Evolutionary conservation across 106 monocot genomes (phyloP).

Genomic region (Chionographis japonica): DNA sequence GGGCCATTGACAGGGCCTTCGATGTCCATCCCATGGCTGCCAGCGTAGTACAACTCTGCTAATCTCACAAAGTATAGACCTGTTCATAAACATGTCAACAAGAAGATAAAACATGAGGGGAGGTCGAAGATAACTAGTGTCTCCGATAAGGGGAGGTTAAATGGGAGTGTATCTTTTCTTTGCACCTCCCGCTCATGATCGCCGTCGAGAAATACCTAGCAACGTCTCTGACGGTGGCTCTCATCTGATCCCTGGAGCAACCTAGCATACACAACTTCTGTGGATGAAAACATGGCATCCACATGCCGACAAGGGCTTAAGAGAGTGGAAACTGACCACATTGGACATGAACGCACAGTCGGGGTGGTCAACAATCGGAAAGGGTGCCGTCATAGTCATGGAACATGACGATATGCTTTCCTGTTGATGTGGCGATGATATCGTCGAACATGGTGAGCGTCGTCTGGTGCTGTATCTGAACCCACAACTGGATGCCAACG

Average conservation of each 20-base stretch:
- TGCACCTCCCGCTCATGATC: constrained; percentile 66
- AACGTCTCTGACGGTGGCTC: constrained; percentile 47
- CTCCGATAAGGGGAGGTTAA: no score
- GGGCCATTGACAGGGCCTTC: constrained; percentile 8
- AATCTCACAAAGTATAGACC: constrained; percentile 17
- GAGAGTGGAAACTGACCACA: constrained; percentile 26
- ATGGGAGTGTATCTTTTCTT: constrained; percentile 54
- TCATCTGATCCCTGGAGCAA: constrained; percentile 37
- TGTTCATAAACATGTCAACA: background rate
- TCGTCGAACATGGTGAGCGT: constrained; percentile 66
- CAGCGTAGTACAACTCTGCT: constrained; percentile 22
- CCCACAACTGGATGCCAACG: background rate
- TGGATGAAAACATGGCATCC: background rate
- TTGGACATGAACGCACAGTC: constrained; percentile 74
- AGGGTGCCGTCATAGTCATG: constrained; percentile 84
- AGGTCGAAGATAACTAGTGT: no score
- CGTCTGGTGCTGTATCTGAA: constrained; percentile 49
- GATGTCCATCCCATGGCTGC: constrained; percentile 41
- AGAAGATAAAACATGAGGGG: background rate
- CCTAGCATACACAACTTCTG: background rate
- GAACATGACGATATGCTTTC: constrained; percentile 79
- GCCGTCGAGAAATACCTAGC: constrained; percentile 62
- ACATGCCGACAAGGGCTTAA: no score
- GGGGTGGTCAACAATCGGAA: constrained; percentile 77
- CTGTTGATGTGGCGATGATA: constrained; percentile 36